These are phyloP conservation scores for Mesembryanthemum crystallinum DNA, from an alignment of 148 eudicot species.

Conservation along the genomic window DNA sequence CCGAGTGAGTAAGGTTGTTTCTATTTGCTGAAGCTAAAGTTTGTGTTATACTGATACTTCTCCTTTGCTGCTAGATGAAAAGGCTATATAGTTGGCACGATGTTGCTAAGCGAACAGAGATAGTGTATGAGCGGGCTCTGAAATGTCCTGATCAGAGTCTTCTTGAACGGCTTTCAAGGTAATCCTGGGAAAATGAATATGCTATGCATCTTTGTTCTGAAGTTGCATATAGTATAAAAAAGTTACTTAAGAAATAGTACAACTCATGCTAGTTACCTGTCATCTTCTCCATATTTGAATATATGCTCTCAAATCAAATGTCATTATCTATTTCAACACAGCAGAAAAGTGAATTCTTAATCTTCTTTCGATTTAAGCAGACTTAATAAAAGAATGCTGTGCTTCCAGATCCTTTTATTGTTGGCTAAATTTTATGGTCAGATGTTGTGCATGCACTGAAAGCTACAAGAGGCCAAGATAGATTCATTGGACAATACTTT, in stretches of 20 bases:
- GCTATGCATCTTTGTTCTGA: not conserved
- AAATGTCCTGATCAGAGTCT: slow-evolving; percentile 74
- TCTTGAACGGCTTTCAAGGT: slow-evolving; percentile 83
- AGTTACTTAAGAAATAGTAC: not conserved
- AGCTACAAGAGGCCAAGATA: too few relatives aligned
- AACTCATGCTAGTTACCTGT: not conserved
- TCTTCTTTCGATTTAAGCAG: not conserved
- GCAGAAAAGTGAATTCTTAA: too few relatives aligned
- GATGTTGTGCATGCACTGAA: too few relatives aligned
- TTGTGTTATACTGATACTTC: not conserved
- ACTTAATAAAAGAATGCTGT: too few relatives aligned
- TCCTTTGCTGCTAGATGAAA: slow-evolving; percentile 62
- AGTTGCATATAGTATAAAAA: not conserved
- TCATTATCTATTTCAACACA: not conserved
- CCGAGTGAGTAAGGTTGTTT: slow-evolving; percentile 48
- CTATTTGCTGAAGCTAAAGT: not conserved
- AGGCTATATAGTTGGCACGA: slow-evolving; percentile 92
- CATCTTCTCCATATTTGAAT: not conserved
- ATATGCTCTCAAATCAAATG: not conserved
- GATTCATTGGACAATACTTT: too few relatives aligned
- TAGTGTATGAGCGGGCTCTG: slow-evolving; percentile 83
- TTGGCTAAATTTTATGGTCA: too few relatives aligned
- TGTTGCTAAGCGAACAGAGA: slow-evolving; percentile 93
- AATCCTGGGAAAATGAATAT: slow-evolving; percentile 23
- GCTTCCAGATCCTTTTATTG: too few relatives aligned